Base-by-base conservation (phyloP, 169 alveolate genomes). In the Toxoplasma gondii region DNA sequence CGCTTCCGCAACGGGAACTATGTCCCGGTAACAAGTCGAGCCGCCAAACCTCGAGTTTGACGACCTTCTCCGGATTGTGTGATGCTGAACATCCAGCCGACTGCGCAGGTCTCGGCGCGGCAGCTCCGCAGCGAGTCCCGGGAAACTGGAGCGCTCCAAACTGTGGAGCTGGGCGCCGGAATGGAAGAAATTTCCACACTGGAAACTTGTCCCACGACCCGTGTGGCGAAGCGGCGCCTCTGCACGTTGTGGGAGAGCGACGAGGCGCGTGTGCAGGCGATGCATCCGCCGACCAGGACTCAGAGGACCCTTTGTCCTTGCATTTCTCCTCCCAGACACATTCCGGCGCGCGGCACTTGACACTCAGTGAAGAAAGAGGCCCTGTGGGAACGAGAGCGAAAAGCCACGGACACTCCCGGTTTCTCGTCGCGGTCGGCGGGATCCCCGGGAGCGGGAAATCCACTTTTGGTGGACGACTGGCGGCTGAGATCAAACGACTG, bases 391-490 rank as follows among this genome's bases (percentile, higher is more conserved):
- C 7, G 74, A 31, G 34, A 64, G 29, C 24, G n/a, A 31, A 64
- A 4, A 64, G 4, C 34, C 74, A 27, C 74, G 24, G 74, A 16
- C 24, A 64, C 74, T 19, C n/a, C n/a, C 74, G 90, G 38, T 82
- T 24, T 82, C 90, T 82, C 90, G 41, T 82, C 4, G 90, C 90
- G 16, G 67, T 82, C 12, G 90, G 69, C 31, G 90, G 90, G 17
- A 4, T 82, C 22, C 90, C 90, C 1, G 90, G 90, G 41, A 82
- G 90, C 90, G 90, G 90, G 44, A 82, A 82, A 31, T 82, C 90
- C 53, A 82, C 90, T 27, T 22, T 82, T 7, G 90, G 54, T 17
- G 34, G 67, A 16, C 44, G 31, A 0, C 90, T 82, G 17, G 64
- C 90, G 5, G 90, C 54, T 22, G 67, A 82, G 90, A 38, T 82